Percentiles rank a stretch among this genome's conserved stretches.
Conservation (phyloP, 164 flowering plant genomes). For the Cinnamomum chago region DNA sequence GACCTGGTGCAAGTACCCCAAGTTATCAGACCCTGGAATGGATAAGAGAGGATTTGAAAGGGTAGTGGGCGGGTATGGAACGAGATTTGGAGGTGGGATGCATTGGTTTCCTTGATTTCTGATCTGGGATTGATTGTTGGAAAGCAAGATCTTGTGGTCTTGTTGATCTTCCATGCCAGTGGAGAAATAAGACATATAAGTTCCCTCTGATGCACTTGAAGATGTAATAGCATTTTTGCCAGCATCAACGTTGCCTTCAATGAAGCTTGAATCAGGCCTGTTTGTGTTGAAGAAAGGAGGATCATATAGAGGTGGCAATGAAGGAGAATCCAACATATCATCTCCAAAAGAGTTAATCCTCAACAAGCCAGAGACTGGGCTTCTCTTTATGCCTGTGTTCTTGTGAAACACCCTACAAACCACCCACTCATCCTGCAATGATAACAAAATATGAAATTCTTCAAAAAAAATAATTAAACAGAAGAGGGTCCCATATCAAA, state of each 20-base stretch:
- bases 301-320: slow-evolving; percentile 55
- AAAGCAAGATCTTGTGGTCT: slow-evolving; percentile 17
- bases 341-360: slow-evolving; percentile 42
- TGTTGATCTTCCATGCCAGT: slow-evolving; percentile 11
- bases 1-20: slow-evolving; percentile 18
- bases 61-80: slow-evolving; percentile 20
- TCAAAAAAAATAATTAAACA: not conserved
- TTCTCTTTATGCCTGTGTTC: slow-evolving; percentile 36
- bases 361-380: slow-evolving; percentile 17
- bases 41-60: slow-evolving; percentile 15
- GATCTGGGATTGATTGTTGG: slow-evolving; percentile 9
- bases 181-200: slow-evolving; percentile 13
- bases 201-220: slow-evolving; percentile 17
- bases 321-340: slow-evolving; percentile 29
- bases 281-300: slow-evolving; percentile 13
- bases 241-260: slow-evolving; percentile 11
- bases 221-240: not conserved
- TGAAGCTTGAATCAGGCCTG: slow-evolving; percentile 12
- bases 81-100: slow-evolving; percentile 10
- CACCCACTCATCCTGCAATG: slow-evolving; percentile 61
- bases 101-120: slow-evolving; percentile 5
- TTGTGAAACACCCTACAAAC: slow-evolving; percentile 59
- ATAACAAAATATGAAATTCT: not conserved
- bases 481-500: not conserved
- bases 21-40: slow-evolving; percentile 12